Base-by-base conservation (phyloP, 345 rosid genomes). In the Capsella bursapastoris region DNA sequence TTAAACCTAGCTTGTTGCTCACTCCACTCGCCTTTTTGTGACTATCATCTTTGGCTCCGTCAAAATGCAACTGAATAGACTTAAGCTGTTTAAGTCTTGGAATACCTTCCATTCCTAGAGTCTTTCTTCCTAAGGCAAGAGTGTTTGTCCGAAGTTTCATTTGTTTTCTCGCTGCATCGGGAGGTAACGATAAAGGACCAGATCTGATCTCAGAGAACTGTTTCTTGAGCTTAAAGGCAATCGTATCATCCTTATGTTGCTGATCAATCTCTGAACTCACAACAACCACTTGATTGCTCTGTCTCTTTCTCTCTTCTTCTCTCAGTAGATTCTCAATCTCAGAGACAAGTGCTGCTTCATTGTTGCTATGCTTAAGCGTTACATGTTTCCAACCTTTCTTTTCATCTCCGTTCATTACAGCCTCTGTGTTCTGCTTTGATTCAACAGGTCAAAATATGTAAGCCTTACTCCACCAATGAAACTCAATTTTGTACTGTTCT, bases 131-230 rank as follows among this genome's bases (percentile, higher is more conserved):
- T 10, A 68, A 38, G 44, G 84, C 81, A 78, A 83, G 82, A 70
- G 84, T 84, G 57, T 83, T 87, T 69, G 89, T 87, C 65, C 90
- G 84, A 66, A 89, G 81, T 51, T 81, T 76, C 64, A 73, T 73
- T 76, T 85, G 89, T 79, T 77, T 88, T 76, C 66, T 70, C 9
- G 62, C 80, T 61, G 80, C 80, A n/a, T 76, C 85, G 34, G 80
- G 83, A 16, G 84, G 80, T 63, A 83, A 79, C 51, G 64, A 66
- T 31, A 61, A 64, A 27, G 69, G 66, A 29, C 22, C 62, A 18
- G 80, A 40, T 44, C 79, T 80, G 59, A 84, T 82, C 70, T 81
- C 84, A 5, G 74, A 71, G 75, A 73, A 67, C 61, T 76, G 81
- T 75, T 83, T 81, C 80, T 81, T 79, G 4, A 57, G 53, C 63